These are phyloP conservation scores for Juncus effusus DNA, from an alignment of 176 grass and related monocot genomes.

Conservation along the genomic window DNA sequence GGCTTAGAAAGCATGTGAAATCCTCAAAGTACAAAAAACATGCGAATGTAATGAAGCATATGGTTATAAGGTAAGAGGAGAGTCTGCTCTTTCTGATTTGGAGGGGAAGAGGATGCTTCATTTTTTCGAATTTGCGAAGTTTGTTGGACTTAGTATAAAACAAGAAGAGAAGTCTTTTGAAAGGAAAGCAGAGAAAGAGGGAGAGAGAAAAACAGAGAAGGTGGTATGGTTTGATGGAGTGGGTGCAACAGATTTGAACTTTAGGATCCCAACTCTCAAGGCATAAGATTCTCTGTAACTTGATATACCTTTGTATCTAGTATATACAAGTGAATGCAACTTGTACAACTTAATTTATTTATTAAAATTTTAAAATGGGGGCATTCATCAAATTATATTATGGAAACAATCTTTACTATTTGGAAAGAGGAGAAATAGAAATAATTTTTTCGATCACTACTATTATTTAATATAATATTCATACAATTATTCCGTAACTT, in stretches of 20 bases:
- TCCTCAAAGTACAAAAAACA: conserved; percentile 77
- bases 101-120: conserved; percentile 8
- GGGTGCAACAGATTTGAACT: background rate
- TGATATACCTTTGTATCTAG: no score
- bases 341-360: no score
- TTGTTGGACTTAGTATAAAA: no score
- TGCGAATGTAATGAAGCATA: conserved; percentile 78
- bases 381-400: no score
- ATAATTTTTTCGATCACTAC: no score
- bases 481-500: no score
- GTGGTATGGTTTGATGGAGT: background rate
- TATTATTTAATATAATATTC: no score
- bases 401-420: no score
- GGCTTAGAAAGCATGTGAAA: conserved; percentile 56
- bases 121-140: background rate
- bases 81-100: conserved; percentile 29
- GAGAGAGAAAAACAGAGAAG: conserved; percentile 2
- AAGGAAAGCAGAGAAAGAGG: background rate
- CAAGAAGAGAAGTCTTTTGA: no score
- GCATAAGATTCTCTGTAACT: background rate
- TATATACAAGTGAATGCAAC: no score
- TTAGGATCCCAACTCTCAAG: background rate
- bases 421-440: no score
- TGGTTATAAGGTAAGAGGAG: conserved; percentile 55
- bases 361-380: no score